A percentile compares a stretch with the other conserved stretches of the same genome.
Conservation (phyloP, 768 basidiomycete species). For the Boletus tomentosulus region DNA sequence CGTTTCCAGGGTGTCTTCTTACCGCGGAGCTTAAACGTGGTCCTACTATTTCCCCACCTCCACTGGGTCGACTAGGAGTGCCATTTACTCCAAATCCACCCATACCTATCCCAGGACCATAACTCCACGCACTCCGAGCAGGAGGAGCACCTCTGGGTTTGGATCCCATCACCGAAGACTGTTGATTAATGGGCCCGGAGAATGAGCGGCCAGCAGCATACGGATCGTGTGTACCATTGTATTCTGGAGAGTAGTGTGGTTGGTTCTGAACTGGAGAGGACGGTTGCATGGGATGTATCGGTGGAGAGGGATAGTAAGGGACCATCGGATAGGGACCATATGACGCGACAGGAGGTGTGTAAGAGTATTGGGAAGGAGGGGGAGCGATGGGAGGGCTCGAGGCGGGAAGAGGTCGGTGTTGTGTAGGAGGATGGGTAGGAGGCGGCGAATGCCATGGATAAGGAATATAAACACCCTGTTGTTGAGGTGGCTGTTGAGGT, state of each 20-base stretch:
- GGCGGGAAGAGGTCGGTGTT: conserved; percentile 33
- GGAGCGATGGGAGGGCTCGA: conserved; percentile 30
- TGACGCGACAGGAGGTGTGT: conserved; percentile 30
- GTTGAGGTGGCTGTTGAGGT: conserved; percentile 31
- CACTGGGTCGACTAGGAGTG: conserved; percentile 19
- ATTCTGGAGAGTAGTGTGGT: conserved; percentile 26
- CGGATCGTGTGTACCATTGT: conserved; percentile 24
- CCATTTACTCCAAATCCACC: conserved; percentile 39
- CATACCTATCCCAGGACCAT: conserved; percentile 57
- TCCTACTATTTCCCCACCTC: conserved; percentile 50
- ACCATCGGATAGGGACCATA: conserved; percentile 34
- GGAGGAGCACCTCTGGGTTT: conserved; percentile 36
- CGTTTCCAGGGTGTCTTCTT: conserved; percentile 47
- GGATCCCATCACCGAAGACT: conserved; percentile 22
- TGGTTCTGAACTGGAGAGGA: conserved; percentile 26
- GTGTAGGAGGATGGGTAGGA: conserved; percentile 39
- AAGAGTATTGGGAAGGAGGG: conserved; percentile 30
- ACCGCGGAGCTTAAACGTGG: conserved; percentile 54
- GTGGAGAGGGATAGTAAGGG: conserved; percentile 30
- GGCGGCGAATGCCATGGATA: conserved; percentile 34
- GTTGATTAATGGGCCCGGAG: conserved; percentile 31
- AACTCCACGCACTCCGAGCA: conserved; percentile 61
- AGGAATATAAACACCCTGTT: conserved; percentile 28
- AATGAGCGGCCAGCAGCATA: conserved; percentile 23
- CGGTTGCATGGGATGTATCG: conserved; percentile 25